Percentiles rank a stretch among this genome's conserved stretches.
phyloP scores from a whole-genome alignment of 2,329 filamentous ascomycete genomes.

The Colletotrichum salicis region DNA sequence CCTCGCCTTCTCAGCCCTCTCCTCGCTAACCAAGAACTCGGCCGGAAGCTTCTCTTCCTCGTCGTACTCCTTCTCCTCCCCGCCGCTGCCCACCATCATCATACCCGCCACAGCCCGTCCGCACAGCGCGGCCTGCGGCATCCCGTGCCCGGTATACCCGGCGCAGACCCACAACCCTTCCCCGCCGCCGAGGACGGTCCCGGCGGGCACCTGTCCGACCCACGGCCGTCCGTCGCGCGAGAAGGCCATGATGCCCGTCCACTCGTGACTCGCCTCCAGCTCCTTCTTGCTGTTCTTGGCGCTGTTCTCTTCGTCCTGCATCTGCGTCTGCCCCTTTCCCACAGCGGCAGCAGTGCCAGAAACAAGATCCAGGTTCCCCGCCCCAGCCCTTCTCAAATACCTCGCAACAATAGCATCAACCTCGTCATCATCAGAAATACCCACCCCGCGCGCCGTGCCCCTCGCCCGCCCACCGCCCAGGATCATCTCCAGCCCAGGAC shows the following conservation, averaged over 20 bases:
- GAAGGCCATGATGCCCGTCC: constrained; percentile 86
- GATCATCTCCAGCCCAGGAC: constrained; percentile 68
- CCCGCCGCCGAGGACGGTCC: constrained; percentile 53
- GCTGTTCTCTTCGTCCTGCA: neutral
- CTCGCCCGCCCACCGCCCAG: constrained; percentile 75
- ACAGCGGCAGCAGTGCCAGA: constrained; percentile 25
- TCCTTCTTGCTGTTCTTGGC: constrained; percentile 42
- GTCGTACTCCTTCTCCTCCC: constrained; percentile 37
- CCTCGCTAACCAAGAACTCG: constrained; percentile 52
- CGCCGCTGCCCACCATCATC: constrained; percentile 56
- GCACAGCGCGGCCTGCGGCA: constrained; percentile 77
- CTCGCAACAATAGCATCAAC: constrained; percentile 66
- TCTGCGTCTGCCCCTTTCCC: constrained; percentile 44
- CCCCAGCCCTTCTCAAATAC: constrained; percentile 63
- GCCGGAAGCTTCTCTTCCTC: constrained; percentile 54
- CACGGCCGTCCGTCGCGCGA: constrained; percentile 74
- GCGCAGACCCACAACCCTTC: constrained; percentile 71
- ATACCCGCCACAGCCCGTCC: constrained; percentile 72
- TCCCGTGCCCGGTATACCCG: constrained; percentile 80
- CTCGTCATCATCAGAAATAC: constrained; percentile 67
- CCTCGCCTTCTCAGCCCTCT: constrained; percentile 40
- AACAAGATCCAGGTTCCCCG: constrained; percentile 52
- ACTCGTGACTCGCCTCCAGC: constrained; percentile 69
- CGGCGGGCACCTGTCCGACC: constrained; percentile 73
- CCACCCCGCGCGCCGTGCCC: constrained; percentile 64